Evolutionary conservation across 23 red algal genomes (phyloP).

Genomic region (Gracilaria gracilis): DNA sequence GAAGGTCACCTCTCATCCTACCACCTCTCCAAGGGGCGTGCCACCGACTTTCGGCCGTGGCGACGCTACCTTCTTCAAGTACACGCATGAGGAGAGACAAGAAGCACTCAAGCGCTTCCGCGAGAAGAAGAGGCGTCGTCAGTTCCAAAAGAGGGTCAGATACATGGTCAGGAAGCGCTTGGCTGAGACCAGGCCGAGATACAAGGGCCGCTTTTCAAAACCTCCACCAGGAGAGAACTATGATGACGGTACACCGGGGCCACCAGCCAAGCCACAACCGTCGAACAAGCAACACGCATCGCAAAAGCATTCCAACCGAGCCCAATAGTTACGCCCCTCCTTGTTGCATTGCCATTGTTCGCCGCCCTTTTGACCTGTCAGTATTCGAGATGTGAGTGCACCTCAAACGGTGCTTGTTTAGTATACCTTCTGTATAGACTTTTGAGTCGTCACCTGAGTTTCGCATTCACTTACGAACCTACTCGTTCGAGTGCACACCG

Average conservation of each 20-base stretch:
- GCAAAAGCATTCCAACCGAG: not conserved
- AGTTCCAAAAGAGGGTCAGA: slow-evolving; percentile 79
- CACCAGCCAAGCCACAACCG: slow-evolving; percentile 1
- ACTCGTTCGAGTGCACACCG: not conserved
- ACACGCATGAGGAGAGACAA: slow-evolving; percentile 66
- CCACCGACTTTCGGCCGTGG: slow-evolving; percentile 39
- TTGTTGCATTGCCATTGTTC: not conserved
- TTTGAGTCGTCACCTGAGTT: slow-evolving; percentile 31
- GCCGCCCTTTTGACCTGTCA: not conserved
- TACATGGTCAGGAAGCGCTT: slow-evolving; percentile 88
- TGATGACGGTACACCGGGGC: slow-evolving; percentile 67
- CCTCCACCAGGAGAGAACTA: slow-evolving; percentile 68
- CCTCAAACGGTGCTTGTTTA: slow-evolving; percentile 23
- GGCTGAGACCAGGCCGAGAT: slow-evolving; percentile 82
- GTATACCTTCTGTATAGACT: slow-evolving; percentile 37
- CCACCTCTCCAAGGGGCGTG: slow-evolving; percentile 30
- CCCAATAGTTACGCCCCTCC: not conserved
- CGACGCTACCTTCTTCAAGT: slow-evolving; percentile 57
- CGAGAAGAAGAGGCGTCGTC: slow-evolving; percentile 85
- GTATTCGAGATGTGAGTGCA: not conserved
- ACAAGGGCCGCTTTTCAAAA: slow-evolving; percentile 92
- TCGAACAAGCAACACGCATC: not conserved
- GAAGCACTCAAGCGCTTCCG: slow-evolving; percentile 88
- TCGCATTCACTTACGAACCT: not conserved
- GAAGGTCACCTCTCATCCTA: slow-evolving; percentile 6